Conservation (phyloP, 1,284 basidiomycete species). For the Trametes pubescens region DNA sequence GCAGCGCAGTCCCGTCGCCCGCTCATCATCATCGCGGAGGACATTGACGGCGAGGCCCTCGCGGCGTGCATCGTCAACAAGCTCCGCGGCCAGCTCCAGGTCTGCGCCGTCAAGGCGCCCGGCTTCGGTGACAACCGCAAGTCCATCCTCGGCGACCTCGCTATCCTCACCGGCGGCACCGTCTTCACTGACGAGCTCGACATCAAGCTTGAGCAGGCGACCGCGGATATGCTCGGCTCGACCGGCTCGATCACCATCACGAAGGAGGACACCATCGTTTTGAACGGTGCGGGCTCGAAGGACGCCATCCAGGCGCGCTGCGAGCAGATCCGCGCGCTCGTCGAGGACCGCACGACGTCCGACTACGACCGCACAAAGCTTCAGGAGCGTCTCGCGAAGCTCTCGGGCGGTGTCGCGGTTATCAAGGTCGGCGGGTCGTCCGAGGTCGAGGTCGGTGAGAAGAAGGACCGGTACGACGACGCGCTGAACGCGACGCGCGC, state of each 20-base stretch:
- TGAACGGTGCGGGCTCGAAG: conserved; percentile 93
- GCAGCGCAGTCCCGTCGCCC: conserved; percentile 93
- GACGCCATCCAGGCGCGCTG: conserved; percentile 88
- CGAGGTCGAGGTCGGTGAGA: conserved; percentile 98
- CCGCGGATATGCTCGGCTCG: conserved; percentile 89
- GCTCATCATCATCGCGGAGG: conserved; percentile 96
- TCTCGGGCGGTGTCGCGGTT: conserved; percentile 95
- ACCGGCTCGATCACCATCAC: conserved; percentile 95
- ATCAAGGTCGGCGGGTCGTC: conserved; percentile 96
- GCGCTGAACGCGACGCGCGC: conserved; percentile 97
- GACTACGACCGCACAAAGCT: conserved; percentile 97
- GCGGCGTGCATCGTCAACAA: conserved; percentile 99
- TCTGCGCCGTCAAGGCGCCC: conserved; percentile 95
- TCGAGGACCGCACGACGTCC: conserved; percentile 86
- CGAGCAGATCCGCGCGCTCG: conserved; percentile 92
- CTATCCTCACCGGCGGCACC: conserved; percentile 96
- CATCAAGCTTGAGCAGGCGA: conserved; percentile 95
- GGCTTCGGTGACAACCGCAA: conserved; percentile 99
- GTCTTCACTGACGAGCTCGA: conserved; percentile 99
- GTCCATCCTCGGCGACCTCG: conserved; percentile 95
- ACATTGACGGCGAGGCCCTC: conserved; percentile 96
- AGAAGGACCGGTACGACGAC: conserved; percentile 99
- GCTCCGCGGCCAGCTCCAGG: conserved; percentile 95
- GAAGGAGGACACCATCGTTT: conserved; percentile 97
- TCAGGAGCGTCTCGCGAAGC: conserved; percentile 96